Evolutionary conservation across 441 rosid species (phyloP).

Genomic region (Pelargonium cotyledonis): DNA sequence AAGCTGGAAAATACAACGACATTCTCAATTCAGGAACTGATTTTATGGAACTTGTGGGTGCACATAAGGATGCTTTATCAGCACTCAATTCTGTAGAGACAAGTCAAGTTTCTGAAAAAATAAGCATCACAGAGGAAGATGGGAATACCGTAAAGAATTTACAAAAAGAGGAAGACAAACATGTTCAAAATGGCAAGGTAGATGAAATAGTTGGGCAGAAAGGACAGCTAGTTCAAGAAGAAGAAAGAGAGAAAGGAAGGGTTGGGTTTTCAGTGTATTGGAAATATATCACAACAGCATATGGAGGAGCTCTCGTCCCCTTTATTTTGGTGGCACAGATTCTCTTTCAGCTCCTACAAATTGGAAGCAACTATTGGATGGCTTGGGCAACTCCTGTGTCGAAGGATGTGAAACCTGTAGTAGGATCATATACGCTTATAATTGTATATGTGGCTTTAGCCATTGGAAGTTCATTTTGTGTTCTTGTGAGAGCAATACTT

Average conservation of each 20-base stretch:
- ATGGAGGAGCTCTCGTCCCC: constrained; percentile 83
- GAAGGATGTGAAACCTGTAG: constrained; percentile 46
- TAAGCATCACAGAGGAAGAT: constrained; percentile 18
- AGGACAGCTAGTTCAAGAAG: constrained; percentile 80
- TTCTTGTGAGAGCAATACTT: constrained; percentile 54
- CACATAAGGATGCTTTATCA: constrained; percentile 64
- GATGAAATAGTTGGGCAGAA: constrained; percentile 35
- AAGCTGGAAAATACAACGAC: constrained; percentile 75
- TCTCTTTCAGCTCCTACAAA: constrained; percentile 66
- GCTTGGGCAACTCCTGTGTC: constrained; percentile 85
- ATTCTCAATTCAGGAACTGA: constrained; percentile 65
- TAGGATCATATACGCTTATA: constrained; percentile 39
- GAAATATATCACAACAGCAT: constrained; percentile 69
- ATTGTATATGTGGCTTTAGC: constrained; percentile 64
- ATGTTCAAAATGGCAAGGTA: constrained; percentile 29
- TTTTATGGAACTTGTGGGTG: constrained; percentile 83
- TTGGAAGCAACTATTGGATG: constrained; percentile 93
- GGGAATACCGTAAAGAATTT: constrained; percentile 16
- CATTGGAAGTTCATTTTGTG: constrained; percentile 62
- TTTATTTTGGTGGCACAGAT: constrained; percentile 53
- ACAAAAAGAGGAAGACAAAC: constrained; percentile 34
- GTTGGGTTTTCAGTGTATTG: constrained; percentile 70
- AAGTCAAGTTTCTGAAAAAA: constrained; percentile 27
- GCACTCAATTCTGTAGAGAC: constrained; percentile 40
- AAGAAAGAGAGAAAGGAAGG: constrained; percentile 88